Conservation (phyloP, 192 early-diverging fungal genomes). For the Backusella sp. region DNA sequence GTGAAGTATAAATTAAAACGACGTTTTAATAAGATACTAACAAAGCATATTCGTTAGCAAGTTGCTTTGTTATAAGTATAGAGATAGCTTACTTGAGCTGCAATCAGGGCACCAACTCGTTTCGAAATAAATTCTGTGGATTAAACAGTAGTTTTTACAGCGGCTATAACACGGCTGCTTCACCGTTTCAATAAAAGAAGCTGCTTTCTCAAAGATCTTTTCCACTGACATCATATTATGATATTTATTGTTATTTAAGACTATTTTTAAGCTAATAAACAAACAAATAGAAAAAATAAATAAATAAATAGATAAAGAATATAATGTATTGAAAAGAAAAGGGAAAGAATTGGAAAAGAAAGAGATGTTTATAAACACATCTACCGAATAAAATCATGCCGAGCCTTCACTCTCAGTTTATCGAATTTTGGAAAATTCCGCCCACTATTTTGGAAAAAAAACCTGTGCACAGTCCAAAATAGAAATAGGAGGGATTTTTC, state of each 20-base stretch:
- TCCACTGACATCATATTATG: background rate
- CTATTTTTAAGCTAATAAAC: background rate
- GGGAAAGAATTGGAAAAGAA: background rate
- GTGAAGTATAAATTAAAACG: background rate
- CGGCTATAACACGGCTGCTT: background rate
- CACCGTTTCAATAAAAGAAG: background rate
- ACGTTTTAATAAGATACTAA: background rate
- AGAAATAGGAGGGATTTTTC: background rate
- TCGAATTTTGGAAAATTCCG: background rate
- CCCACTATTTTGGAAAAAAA: background rate
- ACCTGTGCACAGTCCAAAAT: background rate
- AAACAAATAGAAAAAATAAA: background rate
- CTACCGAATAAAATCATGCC: background rate
- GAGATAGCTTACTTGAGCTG: background rate
- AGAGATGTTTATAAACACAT: background rate
- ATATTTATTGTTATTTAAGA: background rate
- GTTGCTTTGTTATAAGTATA: background rate
- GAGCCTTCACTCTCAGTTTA: background rate
- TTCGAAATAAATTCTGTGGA: slow-evolving; percentile 26
- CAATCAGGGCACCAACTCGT: slow-evolving; percentile 34
- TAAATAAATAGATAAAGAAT: background rate
- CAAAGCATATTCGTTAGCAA: background rate
- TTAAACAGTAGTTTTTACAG: slow-evolving; percentile 26
- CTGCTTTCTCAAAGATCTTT: background rate
- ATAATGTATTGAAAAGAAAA: background rate